Base-by-base conservation (phyloP, 2,329 filamentous ascomycete species). In the Aspergillus brasiliensis region DNA sequence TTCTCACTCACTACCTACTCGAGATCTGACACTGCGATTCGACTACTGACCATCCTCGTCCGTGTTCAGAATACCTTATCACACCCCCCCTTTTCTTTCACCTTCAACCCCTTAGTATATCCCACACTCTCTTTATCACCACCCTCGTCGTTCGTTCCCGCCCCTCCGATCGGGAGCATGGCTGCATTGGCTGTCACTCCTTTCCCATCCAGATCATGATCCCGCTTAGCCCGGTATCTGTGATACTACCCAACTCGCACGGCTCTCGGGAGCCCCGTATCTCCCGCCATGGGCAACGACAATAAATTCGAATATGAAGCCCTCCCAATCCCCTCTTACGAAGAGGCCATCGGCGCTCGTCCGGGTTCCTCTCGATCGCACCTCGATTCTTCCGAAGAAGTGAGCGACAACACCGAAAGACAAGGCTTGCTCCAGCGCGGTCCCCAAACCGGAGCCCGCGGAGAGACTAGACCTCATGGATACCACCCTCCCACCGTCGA, bases 401-500 rank as follows among this genome's bases (percentile, higher is more conserved):
- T 85, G 71, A 86, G 86, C 72, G 84, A 88, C 75, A 87, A 92
- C 72, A 85, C 86, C 57, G 92, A 96, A 77, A 85, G 89, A 76
- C 89, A 92, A 76, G 90, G 89, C 5, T 85, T 97, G 25, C 83
- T 96, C 42, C 83, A 82, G 56, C 80, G 83, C 57, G 82, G 83
- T 58, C 77, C 77, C 64, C 68, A 69, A 57, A 66, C 75, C 58
- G 74, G 72, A 51, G 68, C 68, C 62, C 67, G 74, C 59, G 71
- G 77, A 60, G 69, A 75, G 40, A 72, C 79, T 58, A 80, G 82
- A 62, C 79, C 80, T 49, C 73, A 75, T 49, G 87, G 87, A 64
- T 97, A 97, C 76, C 88, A 87, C 31, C 85, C 89, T 38, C 92
- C 94, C 1, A 93, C 90, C 1, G 92, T 94, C 63, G 90, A 95